Conservation (phyloP, 805 yeast genomes). For the Suhomyces vadensis region DNA sequence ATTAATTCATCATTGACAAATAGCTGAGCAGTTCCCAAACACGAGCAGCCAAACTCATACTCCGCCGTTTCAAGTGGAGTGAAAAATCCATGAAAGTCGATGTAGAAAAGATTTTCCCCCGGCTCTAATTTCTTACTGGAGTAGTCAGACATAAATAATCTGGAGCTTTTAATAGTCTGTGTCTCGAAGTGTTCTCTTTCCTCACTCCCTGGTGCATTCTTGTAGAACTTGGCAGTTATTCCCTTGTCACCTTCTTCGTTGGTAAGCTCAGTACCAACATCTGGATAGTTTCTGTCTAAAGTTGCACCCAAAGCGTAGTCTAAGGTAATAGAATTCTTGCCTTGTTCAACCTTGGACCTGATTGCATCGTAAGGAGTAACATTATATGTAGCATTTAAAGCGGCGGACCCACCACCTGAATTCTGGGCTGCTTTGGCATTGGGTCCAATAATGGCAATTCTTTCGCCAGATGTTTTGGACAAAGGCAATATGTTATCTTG, state of each 20-base stretch:
- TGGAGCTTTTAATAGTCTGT: slow-evolving; percentile 15
- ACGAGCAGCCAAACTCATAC: slow-evolving; percentile 53
- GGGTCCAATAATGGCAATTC: slow-evolving; percentile 59
- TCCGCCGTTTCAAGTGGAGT: slow-evolving; percentile 48
- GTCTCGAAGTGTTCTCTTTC: slow-evolving; percentile 28
- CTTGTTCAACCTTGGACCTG: slow-evolving; percentile 26
- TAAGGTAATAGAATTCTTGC: slow-evolving; percentile 23
- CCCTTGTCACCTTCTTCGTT: slow-evolving; percentile 29
- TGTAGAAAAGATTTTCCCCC: slow-evolving; percentile 36
- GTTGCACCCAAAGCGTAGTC: slow-evolving; percentile 36
- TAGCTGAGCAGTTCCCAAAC: slow-evolving; percentile 55
- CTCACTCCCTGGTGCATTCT: slow-evolving; percentile 22
- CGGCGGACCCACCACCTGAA: slow-evolving; percentile 67
- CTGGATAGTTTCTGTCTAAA: slow-evolving; percentile 34
- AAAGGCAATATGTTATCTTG: slow-evolving; percentile 50
- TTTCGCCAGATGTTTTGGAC: slow-evolving; percentile 25
- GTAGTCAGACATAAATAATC: slow-evolving; percentile 20
- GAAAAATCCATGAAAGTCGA: slow-evolving; percentile 45
- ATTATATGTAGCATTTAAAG: slow-evolving; percentile 48
- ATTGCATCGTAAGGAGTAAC: slow-evolving; percentile 53
- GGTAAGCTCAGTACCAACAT: slow-evolving; percentile 22
- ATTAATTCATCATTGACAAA: slow-evolving; percentile 53
- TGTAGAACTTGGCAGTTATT: slow-evolving; percentile 25
- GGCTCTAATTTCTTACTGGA: slow-evolving; percentile 17
- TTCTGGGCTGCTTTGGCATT: slow-evolving; percentile 51